Percentiles rank a stretch among this genome's conserved stretches.
Evolutionary conservation across 192 early-diverging fungal species (phyloP).

Genomic region (Coemansia sp.): DNA sequence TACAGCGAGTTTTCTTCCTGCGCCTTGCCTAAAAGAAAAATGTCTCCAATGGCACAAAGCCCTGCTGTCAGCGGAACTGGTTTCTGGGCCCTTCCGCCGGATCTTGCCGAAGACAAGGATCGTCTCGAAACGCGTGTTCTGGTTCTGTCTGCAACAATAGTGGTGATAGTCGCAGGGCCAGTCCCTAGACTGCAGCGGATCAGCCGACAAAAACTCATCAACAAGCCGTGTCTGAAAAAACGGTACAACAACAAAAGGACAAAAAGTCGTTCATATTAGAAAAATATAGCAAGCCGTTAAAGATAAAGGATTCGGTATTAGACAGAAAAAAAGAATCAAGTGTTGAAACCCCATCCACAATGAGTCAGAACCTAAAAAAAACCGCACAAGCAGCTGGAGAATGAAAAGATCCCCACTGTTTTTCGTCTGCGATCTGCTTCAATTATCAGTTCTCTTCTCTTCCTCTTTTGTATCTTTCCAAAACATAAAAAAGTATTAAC

Average conservation of each 20-base stretch:
- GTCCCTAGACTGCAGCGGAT: neutral
- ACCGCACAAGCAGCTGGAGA: too few relatives aligned
- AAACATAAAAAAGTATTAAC: conserved; percentile 2
- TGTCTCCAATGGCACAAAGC: conserved; percentile 71
- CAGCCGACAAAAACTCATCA: neutral
- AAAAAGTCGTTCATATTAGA: neutral
- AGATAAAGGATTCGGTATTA: neutral
- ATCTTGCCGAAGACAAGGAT: neutral
- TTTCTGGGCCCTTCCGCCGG: neutral
- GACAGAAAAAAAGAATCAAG: too few relatives aligned
- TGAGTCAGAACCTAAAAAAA: neutral
- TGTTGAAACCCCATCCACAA: too few relatives aligned
- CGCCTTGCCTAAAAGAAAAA: conserved; percentile 72
- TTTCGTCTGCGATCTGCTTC: too few relatives aligned
- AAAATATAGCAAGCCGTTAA: neutral
- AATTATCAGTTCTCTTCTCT: too few relatives aligned
- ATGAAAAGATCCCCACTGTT: too few relatives aligned
- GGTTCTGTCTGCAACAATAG: neutral
- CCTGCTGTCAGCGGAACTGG: conserved; percentile 38
- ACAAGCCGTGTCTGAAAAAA: too few relatives aligned
- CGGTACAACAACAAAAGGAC: neutral
- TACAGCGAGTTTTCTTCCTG: conserved; percentile 63
- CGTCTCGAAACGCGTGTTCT: neutral
- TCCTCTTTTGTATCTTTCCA: neutral
- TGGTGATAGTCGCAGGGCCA: neutral